phyloP scores from a whole-genome alignment of 192 early-diverging fungal species.

The Gaertneriomyces sp. region DNA sequence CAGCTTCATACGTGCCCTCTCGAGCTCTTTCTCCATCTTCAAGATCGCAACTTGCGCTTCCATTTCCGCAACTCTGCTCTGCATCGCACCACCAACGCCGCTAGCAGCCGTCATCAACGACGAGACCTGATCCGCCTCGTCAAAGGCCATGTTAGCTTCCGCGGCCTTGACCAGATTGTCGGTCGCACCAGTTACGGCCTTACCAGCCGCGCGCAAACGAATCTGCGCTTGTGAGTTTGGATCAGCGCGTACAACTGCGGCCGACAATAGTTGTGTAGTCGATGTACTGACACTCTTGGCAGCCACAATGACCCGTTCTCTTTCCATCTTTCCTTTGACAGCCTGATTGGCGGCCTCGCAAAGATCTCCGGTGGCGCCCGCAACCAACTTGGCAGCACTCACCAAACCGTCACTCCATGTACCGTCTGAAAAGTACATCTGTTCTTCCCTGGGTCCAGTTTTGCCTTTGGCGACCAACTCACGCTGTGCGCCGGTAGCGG shows the following conservation, averaged over 20 bases:
- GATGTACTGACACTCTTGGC: constrained; percentile 45
- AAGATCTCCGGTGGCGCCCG: constrained; percentile 42
- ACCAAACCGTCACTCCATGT: constrained; percentile 62
- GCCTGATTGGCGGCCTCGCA: constrained; percentile 53
- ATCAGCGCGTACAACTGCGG: constrained; percentile 40
- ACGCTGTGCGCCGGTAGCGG: constrained; percentile 52
- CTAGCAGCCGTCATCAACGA: constrained; percentile 19
- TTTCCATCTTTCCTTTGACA: constrained; percentile 37
- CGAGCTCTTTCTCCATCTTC: constrained; percentile 60
- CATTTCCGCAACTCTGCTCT: constrained; percentile 47
- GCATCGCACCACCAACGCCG: constrained; percentile 20
- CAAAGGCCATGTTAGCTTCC: constrained; percentile 44
- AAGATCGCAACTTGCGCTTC: constrained; percentile 55
- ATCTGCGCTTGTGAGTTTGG: constrained; percentile 44
- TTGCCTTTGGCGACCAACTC: constrained; percentile 42
- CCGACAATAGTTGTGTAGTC: constrained; percentile 51
- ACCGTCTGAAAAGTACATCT: constrained; percentile 52
- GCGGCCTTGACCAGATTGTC: constrained; percentile 50
- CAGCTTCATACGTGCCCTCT: constrained; percentile 46
- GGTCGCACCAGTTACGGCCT: constrained; percentile 52
- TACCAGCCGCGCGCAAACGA: constrained; percentile 51
- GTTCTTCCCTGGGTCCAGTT: constrained; percentile 25
- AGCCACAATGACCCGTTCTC: constrained; percentile 49
- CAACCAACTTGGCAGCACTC: constrained; percentile 54
- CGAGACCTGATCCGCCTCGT: constrained; percentile 39